Conservation (phyloP, 495 filamentous ascomycete species). For the Tuber magnatum region DNA sequence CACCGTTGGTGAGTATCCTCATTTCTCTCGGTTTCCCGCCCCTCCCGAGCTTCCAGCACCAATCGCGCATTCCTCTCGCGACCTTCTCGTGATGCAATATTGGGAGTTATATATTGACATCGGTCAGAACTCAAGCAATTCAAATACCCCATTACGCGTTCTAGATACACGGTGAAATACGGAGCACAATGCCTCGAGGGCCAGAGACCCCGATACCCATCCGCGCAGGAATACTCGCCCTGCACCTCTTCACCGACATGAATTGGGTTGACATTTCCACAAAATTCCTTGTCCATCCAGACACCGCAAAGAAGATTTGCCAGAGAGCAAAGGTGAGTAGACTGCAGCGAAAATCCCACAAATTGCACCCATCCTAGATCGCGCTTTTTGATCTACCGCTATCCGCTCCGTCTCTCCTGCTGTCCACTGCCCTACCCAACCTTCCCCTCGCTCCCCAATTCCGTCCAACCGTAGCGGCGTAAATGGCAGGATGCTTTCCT, state of each 20-base stretch:
- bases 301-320: constrained; percentile 36
- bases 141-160: not conserved
- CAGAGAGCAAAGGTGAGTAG: constrained; percentile 27
- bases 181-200: constrained; percentile 28
- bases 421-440: not conserved
- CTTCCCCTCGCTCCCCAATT: not conserved
- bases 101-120: not conserved
- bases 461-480: not conserved
- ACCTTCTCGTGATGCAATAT: not conserved
- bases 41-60: not conserved
- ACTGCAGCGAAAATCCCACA: not conserved
- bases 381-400: not conserved
- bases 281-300: constrained; percentile 26
- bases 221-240: constrained; percentile 31
- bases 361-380: not conserved
- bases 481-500: not conserved
- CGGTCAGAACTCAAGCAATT: not conserved
- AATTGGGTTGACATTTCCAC: constrained; percentile 36
- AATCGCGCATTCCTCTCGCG: not conserved
- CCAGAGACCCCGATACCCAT: constrained; percentile 31
- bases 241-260: constrained; percentile 36
- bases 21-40: not conserved
- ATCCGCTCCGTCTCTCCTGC: not conserved
- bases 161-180: constrained; percentile 6
- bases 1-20: not conserved